Conservation (phyloP, 2,329 filamentous ascomycete genomes). For the Thelonectria discophora region DNA sequence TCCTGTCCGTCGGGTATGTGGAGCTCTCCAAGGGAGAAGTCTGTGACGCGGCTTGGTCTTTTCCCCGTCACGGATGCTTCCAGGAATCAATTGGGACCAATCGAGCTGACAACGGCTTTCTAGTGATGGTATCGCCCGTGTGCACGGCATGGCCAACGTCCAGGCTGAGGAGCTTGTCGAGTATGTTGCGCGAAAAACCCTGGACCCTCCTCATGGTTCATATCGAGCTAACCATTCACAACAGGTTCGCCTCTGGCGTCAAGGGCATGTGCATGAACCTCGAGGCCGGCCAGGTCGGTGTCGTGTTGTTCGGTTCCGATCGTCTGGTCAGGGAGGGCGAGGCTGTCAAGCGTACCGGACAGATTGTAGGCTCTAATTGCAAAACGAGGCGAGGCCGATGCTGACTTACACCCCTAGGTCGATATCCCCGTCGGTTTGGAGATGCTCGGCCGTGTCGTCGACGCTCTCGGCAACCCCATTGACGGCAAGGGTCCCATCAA, state of each 20-base stretch:
- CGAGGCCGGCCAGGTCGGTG: constrained; percentile 99
- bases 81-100: constrained; percentile 31
- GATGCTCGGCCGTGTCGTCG: constrained; percentile 96
- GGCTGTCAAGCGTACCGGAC: constrained; percentile 98
- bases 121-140: constrained; percentile 99
- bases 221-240: constrained; percentile 33
- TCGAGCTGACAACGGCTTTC: constrained; percentile 47
- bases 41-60: constrained; percentile 28
- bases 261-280: constrained; percentile 99
- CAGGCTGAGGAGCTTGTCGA: constrained; percentile 99
- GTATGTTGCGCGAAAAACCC: constrained; percentile 67
- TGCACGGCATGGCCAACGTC: constrained; percentile 99
- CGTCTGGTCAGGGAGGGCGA: constrained; percentile 99
- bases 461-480: constrained; percentile 98
- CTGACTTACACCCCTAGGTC: constrained; percentile 67
- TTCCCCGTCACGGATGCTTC: constrained; percentile 14
- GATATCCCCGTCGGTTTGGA: constrained; percentile 93
- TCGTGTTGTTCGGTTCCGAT: constrained; percentile 99
- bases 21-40: constrained; percentile 38
- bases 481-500: constrained; percentile 99
- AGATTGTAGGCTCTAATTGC: constrained; percentile 77
- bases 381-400: background rate
- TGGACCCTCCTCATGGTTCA: constrained; percentile 17
- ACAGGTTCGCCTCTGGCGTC: constrained; percentile 97
- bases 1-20: constrained; percentile 97